Percentiles rank a stretch among this genome's conserved stretches.
Conservation (phyloP, 257 asterid genomes). For the Capsicum chinense region DNA sequence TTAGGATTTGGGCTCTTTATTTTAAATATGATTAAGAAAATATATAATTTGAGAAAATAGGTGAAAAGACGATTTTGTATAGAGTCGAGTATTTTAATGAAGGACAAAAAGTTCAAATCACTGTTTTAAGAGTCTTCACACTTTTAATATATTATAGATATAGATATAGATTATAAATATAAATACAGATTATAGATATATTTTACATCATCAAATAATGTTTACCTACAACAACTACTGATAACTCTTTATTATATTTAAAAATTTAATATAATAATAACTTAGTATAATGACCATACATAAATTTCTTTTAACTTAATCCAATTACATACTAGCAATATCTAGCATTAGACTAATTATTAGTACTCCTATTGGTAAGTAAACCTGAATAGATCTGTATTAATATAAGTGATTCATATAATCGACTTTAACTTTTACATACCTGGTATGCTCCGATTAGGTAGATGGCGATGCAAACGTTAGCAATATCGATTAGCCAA, state of each 20-base stretch:
- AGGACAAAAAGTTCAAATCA: too few relatives aligned
- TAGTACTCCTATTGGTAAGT: not conserved
- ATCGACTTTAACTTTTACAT: not conserved
- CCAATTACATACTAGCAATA: not conserved
- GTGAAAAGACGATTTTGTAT: too few relatives aligned
- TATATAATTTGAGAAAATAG: too few relatives aligned
- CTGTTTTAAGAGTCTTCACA: too few relatives aligned
- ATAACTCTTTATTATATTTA: not conserved
- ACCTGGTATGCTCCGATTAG: conserved; percentile 48
- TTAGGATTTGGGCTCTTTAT: too few relatives aligned
- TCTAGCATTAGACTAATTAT: not conserved
- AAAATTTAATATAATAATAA: not conserved
- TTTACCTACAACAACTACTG: not conserved
- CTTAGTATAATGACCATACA: too few relatives aligned
- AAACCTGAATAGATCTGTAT: not conserved
- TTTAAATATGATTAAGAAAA: too few relatives aligned
- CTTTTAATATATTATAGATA: too few relatives aligned
- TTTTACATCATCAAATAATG: not conserved
- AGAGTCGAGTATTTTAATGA: too few relatives aligned
- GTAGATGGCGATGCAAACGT: conserved; percentile 43
- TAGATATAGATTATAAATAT: too few relatives aligned
- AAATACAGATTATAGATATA: too few relatives aligned
- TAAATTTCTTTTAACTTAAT: too few relatives aligned
- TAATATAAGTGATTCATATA: not conserved
- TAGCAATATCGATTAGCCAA: conserved; percentile 49